These are phyloP conservation scores for Aspergillus carlsbadensis DNA, from an alignment of 495 filamentous ascomycete genomes.

Conservation along the genomic window DNA sequence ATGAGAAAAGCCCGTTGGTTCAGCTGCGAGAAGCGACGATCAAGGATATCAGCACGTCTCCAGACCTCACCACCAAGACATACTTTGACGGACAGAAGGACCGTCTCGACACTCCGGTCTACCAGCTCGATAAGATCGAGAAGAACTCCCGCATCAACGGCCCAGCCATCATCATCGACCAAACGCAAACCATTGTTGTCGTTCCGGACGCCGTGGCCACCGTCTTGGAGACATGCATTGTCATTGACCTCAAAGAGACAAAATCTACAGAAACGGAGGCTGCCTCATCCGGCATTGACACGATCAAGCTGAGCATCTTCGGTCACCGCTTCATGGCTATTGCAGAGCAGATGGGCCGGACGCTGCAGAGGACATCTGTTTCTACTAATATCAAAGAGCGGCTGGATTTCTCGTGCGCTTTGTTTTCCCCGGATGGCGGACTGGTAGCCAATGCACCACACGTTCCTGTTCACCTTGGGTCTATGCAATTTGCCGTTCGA, in stretches of 20 bases:
- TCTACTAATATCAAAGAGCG: constrained; percentile 98
- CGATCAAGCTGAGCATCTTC: constrained; percentile 94
- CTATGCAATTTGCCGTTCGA: constrained; percentile 77
- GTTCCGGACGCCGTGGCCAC: constrained; percentile 67
- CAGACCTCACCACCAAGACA: constrained; percentile 35
- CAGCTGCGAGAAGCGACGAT: constrained; percentile 37
- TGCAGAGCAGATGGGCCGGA: constrained; percentile 95
- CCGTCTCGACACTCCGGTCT: constrained; percentile 78
- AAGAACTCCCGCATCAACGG: constrained; percentile 78
- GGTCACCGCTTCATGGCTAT: constrained; percentile 98
- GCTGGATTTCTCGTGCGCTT: constrained; percentile 92
- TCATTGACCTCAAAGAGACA: constrained; percentile 43
- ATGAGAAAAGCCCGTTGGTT: constrained; percentile 39
- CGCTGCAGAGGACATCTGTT: constrained; percentile 94
- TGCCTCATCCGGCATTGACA: constrained; percentile 67
- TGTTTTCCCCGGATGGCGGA: constrained; percentile 88
- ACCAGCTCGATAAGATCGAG: constrained; percentile 73
- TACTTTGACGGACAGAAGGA: constrained; percentile 63
- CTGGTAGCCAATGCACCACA: constrained; percentile 95
- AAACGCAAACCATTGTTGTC: constrained; percentile 94
- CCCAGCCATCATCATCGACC: constrained; percentile 89
- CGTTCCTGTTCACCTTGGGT: constrained; percentile 85
- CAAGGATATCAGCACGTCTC: constrained; percentile 25
- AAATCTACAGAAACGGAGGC: constrained; percentile 55
- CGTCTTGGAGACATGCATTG: constrained; percentile 43